These are phyloP conservation scores for Fusarium musae DNA, from an alignment of 2,329 filamentous ascomycete genomes.

Conservation along the genomic window DNA sequence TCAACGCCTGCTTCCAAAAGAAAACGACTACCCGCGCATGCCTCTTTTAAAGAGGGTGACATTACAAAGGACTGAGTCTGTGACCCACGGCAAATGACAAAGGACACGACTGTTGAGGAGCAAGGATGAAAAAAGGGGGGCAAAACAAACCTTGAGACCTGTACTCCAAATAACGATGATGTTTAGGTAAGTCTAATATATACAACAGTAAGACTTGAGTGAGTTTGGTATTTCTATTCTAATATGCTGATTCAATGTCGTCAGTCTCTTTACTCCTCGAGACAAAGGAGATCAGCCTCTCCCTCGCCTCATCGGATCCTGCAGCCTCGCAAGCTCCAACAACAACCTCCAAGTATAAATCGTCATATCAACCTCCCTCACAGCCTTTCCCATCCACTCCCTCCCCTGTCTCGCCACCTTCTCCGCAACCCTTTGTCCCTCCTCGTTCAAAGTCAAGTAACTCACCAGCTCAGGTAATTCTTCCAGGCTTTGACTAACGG, in stretches of 20 bases:
- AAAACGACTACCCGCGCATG: background rate
- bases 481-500: slow-evolving; percentile 59
- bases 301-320: slow-evolving; percentile 46
- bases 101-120: background rate
- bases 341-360: slow-evolving; percentile 71
- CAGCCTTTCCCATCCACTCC: slow-evolving; percentile 63
- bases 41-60: background rate
- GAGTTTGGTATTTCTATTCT: background rate
- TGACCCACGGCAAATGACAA: background rate
- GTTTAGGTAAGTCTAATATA: background rate
- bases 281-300: background rate
- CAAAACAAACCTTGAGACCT: background rate
- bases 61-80: background rate
- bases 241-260: background rate
- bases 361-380: slow-evolving; percentile 68
- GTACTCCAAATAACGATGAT: too few species aligned
- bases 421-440: slow-evolving; percentile 60
- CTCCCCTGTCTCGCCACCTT: slow-evolving; percentile 64
- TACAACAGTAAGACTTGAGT: background rate
- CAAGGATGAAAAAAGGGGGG: background rate
- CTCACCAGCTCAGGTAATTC: slow-evolving; percentile 64
- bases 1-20: background rate
- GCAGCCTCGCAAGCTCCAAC: slow-evolving; percentile 63
- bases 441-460: slow-evolving; percentile 56
- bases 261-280: background rate